A percentile compares a stretch with the other conserved stretches of the same genome.
Evolutionary conservation across 2,329 filamentous ascomycete genomes (phyloP).

Genomic region (Arachnomyces sp.): DNA sequence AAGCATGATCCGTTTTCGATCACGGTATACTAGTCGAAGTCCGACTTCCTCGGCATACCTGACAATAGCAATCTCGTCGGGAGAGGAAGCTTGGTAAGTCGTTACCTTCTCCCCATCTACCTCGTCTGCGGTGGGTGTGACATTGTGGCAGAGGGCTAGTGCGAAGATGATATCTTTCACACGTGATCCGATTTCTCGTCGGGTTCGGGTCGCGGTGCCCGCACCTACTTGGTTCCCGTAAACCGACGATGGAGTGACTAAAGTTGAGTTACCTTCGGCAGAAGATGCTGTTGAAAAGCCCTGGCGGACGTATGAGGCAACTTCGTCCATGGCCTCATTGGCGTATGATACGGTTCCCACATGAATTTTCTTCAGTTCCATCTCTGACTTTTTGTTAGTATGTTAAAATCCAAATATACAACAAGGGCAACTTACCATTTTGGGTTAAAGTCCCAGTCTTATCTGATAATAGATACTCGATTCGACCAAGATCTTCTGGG

Average conservation of each 20-base stretch:
- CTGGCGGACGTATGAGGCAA: slow-evolving; percentile 75
- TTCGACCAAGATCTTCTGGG: slow-evolving; percentile 87
- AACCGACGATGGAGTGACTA: slow-evolving; percentile 70
- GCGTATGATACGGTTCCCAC: slow-evolving; percentile 97
- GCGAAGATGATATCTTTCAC: slow-evolving; percentile 91
- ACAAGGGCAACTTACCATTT: slow-evolving; percentile 50
- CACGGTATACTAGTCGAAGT: slow-evolving; percentile 72
- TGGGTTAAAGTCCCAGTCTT: slow-evolving; percentile 98
- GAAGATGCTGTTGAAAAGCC: slow-evolving; percentile 56
- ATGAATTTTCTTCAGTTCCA: slow-evolving; percentile 98
- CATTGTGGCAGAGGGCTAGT: slow-evolving; percentile 90
- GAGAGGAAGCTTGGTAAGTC: slow-evolving; percentile 92
- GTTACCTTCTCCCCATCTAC: slow-evolving; percentile 69
- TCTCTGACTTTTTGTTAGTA: slow-evolving; percentile 49
- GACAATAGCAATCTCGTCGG: slow-evolving; percentile 96
- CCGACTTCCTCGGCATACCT: slow-evolving; percentile 92
- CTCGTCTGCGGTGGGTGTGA: slow-evolving; percentile 84
- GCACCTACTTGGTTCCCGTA: slow-evolving; percentile 49
- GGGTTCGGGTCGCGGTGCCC: slow-evolving; percentile 65
- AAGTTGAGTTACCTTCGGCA: slow-evolving; percentile 36
- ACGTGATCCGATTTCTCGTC: slow-evolving; percentile 85
- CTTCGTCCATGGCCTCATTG: slow-evolving; percentile 98
- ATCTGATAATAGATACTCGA: slow-evolving; percentile 92
- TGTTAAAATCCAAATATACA: slow-evolving; percentile 6
- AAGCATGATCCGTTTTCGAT: slow-evolving; percentile 77